Evolutionary conservation across 805 yeast genomes (phyloP).

Genomic region (Sugiyamaella smithiae): DNA sequence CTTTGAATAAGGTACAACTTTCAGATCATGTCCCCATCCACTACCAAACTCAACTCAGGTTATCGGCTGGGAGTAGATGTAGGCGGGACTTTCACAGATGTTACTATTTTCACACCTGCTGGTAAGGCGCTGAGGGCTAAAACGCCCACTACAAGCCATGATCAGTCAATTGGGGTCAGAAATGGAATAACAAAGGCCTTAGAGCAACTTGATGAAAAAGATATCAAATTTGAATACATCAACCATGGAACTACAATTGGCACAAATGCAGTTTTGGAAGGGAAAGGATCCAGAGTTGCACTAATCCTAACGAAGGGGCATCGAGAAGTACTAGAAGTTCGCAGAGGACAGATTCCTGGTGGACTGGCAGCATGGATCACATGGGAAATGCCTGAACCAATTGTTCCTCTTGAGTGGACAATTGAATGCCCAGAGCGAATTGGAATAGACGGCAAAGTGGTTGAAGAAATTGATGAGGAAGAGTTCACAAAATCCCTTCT

Average conservation of each 20-base stretch:
- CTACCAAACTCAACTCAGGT: not conserved
- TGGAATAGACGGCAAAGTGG: not conserved
- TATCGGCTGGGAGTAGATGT: not conserved
- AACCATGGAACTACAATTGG: not conserved
- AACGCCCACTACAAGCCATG: not conserved
- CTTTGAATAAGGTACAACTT: too few relatives aligned
- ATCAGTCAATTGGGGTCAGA: not conserved
- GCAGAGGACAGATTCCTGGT: not conserved
- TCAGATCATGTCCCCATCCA: not conserved
- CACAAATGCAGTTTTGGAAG: not conserved
- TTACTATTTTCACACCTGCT: not conserved
- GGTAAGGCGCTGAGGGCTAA: not conserved
- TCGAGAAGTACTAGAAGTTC: not conserved
- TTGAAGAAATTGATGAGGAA: not conserved
- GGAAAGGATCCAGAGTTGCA: not conserved
- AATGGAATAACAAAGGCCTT: not conserved
- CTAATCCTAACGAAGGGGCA: not conserved
- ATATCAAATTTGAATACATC: not conserved
- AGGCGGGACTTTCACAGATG: not conserved
- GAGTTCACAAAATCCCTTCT: not conserved
- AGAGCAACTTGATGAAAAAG: not conserved
- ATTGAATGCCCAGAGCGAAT: not conserved
- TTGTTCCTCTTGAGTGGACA: slow-evolving; percentile 2
- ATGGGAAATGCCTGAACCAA: not conserved
- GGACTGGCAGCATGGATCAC: not conserved